Evolutionary conservation across 2,329 filamentous ascomycete genomes (phyloP), one percentile per base, ranked within the genome.

Genomic region (Pseudocercospora pini-densiflorae): DNA sequence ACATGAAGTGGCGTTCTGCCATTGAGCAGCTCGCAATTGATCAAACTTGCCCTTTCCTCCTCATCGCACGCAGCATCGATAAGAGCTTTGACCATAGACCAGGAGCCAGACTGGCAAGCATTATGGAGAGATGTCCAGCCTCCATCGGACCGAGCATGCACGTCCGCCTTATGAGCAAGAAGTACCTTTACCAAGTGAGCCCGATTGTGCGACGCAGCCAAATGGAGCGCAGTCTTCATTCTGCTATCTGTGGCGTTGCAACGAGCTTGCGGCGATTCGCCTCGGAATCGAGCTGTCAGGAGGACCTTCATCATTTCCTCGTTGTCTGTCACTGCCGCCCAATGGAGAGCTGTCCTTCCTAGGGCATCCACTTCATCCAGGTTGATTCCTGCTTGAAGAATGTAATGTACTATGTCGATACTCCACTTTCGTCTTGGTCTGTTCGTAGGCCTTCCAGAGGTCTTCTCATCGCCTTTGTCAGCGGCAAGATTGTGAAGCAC

Each of bases 111-210:
- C 10, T 63, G 63, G n/a, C 68, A 69, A 59, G 71, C 64, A 62
- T 71, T 68, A 77, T 99, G 95, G 72, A 99, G 82, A 3, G 94
- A 93, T 0, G 94, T 97, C 78, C 97, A 94, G 31, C 94, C 94
- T 70, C 94, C 91, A 78, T 97, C 93, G 74, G 98, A 95, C 40
- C 87, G 89, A 47, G 92, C 90, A 79, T 96, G 92, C 9, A 97
- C 92, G 77, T 93, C 94, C 49, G 95, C 94, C 60, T 94, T 94
- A 94, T 94, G 97, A 73, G 93, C 89, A 67, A 98, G 81, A 71
- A 97, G 94, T 55, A 97, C 79, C 76, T 97, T 93, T 53, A 97
- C 94, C 7, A 74, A 60, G 19, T 69, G 61, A 9, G 36, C 47
- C 9, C 66, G 59, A 31, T 67, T 61, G 43, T 71, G 61, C 3